A percentile compares a stretch with the other conserved stretches of the same genome.
Conservation (phyloP, 805 yeast species). For the Candida qinlingensis region DNA sequence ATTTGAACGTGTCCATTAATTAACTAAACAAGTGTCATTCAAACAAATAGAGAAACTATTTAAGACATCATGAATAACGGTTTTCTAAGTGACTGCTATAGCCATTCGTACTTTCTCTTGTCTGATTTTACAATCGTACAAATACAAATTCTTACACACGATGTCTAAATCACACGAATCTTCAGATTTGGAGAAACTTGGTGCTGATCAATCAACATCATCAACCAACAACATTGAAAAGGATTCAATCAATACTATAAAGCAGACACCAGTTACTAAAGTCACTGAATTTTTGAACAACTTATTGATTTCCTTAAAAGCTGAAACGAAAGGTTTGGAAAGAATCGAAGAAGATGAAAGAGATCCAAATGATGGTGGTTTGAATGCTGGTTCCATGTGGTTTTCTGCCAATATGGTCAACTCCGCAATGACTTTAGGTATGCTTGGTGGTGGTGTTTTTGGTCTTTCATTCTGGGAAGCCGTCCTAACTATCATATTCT, state of each 20-base stretch:
- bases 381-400: slow-evolving; percentile 85
- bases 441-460: slow-evolving; percentile 57
- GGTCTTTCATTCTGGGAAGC: slow-evolving; percentile 72
- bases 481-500: slow-evolving; percentile 62
- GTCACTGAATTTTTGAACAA: slow-evolving; percentile 13
- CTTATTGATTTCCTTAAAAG: slow-evolving; percentile 27
- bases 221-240: background rate
- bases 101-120: no score
- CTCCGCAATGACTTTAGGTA: slow-evolving; percentile 79
- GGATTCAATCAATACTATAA: background rate
- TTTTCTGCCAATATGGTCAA: slow-evolving; percentile 83
- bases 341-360: slow-evolving; percentile 75
- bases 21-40: background rate
- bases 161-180: background rate
- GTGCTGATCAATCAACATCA: background rate
- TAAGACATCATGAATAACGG: background rate
- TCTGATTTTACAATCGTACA: no score
- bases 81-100: no score
- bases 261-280: background rate
- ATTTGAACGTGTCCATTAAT: background rate
- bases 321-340: slow-evolving; percentile 75
- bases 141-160: background rate
- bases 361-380: slow-evolving; percentile 50
- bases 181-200: background rate
- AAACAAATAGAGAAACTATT: background rate